These are phyloP conservation scores for Chaetomium globosum DNA, from an alignment of 2,329 filamentous ascomycete species.

Conservation along the genomic window DNA sequence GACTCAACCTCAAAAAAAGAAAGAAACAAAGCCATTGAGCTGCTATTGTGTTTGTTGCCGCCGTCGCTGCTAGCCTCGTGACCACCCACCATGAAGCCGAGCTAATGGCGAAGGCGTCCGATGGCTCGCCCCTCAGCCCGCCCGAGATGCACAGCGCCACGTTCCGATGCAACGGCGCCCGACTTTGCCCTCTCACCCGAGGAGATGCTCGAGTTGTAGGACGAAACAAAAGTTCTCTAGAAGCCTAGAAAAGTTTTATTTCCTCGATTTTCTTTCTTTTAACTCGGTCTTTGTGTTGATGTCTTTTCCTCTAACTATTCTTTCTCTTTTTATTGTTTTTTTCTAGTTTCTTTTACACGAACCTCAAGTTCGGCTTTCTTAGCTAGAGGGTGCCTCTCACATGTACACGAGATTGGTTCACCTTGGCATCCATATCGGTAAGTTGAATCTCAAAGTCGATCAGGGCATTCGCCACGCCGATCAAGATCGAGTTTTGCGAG, in stretches of 20 bases:
- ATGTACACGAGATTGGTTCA: background rate
- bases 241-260: too few relatives aligned
- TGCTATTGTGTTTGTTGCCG: background rate
- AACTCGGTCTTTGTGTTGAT: too few relatives aligned
- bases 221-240: too few relatives aligned
- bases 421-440: background rate
- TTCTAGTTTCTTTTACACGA: too few relatives aligned
- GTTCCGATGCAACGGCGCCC: constrained; percentile 13
- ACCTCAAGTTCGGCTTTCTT: too few relatives aligned
- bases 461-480: constrained; percentile 18
- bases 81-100: background rate
- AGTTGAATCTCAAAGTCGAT: background rate
- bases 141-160: constrained; percentile 16
- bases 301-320: too few relatives aligned
- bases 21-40: too few relatives aligned
- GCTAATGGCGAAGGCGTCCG: background rate
- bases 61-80: background rate
- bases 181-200: background rate
- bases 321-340: too few relatives aligned
- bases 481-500: constrained; percentile 8
- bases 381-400: background rate
- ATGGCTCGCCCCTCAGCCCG: background rate
- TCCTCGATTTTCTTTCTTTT: too few relatives aligned
- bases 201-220: background rate
- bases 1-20: background rate